These are phyloP conservation scores for Aspergillus sp. DNA, from an alignment of 2,329 filamentous ascomycete genomes.

Conservation along the genomic window DNA sequence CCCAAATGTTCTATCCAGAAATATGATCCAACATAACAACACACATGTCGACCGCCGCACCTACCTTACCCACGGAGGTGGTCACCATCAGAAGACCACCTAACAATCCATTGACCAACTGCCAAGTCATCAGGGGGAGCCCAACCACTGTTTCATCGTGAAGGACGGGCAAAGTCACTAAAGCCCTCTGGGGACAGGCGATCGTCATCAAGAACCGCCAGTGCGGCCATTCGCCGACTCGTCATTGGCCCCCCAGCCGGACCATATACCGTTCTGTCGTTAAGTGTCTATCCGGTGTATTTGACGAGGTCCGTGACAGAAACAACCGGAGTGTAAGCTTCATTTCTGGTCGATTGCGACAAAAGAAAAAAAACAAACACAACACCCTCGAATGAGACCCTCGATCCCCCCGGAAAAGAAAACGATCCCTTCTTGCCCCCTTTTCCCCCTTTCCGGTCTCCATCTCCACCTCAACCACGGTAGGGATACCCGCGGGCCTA, in stretches of 20 bases:
- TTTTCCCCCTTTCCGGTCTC: neutral
- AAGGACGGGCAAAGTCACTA: constrained; percentile 6
- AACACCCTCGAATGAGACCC: neutral
- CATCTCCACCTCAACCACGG: neutral
- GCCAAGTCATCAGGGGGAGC: constrained; percentile 11
- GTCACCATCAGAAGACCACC: neutral
- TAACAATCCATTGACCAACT: neutral
- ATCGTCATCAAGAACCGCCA: constrained; percentile 8
- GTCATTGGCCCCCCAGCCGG: constrained; percentile 2
- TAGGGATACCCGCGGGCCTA: neutral
- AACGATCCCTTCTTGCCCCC: neutral
- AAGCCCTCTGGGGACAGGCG: constrained; percentile 8
- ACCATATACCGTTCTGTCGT: neutral
- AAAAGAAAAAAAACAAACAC: neutral
- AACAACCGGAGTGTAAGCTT: too few relatives aligned
- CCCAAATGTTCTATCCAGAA: too few relatives aligned
- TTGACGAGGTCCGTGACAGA: neutral
- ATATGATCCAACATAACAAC: too few relatives aligned
- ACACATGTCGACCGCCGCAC: too few relatives aligned
- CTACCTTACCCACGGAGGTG: too few relatives aligned
- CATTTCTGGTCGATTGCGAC: too few relatives aligned
- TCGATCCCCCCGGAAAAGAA: neutral
- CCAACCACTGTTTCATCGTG: constrained; percentile 12
- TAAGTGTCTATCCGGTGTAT: neutral
- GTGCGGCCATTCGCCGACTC: neutral